These are phyloP conservation scores for Hirschfeldia incana DNA, from an alignment of 345 rosid species.

Conservation along the genomic window DNA sequence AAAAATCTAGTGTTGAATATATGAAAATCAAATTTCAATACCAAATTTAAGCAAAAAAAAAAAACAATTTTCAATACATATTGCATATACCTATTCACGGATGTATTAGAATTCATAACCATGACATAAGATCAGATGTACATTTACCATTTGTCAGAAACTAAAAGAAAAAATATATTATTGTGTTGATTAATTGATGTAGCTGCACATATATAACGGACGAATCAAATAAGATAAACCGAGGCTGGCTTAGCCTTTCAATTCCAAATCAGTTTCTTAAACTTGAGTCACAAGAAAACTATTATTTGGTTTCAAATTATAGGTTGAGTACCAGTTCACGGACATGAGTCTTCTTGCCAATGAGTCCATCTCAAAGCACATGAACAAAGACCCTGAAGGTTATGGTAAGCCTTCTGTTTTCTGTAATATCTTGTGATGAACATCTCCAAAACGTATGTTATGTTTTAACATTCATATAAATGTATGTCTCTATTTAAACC, in stretches of 20 bases:
- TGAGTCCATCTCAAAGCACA: slow-evolving; percentile 78
- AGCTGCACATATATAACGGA: not conserved
- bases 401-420: slow-evolving; percentile 57
- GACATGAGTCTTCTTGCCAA: slow-evolving; percentile 92
- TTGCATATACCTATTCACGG: no score
- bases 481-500: not conserved
- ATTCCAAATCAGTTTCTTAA: not conserved
- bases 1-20: no score
- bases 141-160: no score
- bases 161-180: no score
- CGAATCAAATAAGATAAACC: not conserved
- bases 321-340: slow-evolving; percentile 92
- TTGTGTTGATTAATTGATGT: not conserved
- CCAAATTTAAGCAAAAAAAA: no score
- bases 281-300: slow-evolving; percentile 19
- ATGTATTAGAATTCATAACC: no score
- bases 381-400: slow-evolving; percentile 83
- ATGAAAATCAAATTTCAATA: no score
- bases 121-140: no score
- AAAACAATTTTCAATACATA: no score
- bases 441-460: not conserved
- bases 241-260: not conserved
- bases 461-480: not conserved
- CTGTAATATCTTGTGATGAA: not conserved
- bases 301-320: not conserved